Base-by-base conservation (phyloP, 352 stramenopile species). In the Phytopythium chamaehyphon region DNA sequence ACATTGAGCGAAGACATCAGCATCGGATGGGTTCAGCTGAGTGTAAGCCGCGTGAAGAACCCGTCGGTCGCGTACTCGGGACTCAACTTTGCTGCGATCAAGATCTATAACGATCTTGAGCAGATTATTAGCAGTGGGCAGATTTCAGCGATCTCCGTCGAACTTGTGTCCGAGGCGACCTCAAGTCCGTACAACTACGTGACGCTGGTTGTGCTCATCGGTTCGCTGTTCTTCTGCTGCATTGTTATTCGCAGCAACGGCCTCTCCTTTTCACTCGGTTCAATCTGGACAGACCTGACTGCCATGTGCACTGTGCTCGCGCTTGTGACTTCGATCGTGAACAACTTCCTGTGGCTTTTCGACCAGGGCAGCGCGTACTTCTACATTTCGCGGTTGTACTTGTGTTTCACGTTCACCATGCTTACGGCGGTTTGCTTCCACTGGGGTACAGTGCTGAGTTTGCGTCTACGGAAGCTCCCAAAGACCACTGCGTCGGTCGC, bases 351-450 rank as follows among this genome's bases (percentile, higher is more conserved):
- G n/a, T 95, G 84, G 84, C 66, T 79, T 35, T 78, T 93, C 38
- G 51, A 54, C 28, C 76, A 76, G 37, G 70, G 76, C 24, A 86
- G 69, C 53, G 62, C 75, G 18, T 94, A 88, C 62, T 95, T 93
- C 44, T 93, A 93, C 67, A 73, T 95, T 35, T 86, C 83, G 46
- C 70, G 81, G 11, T 62, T 83, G 36, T 86, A 88, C 35, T 45
- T 90, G 40, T 93, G 83, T 65, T 86, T 95, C 55, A 92, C 83
- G 21, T 95, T 93, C 47, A 95, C 85, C 48, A 95, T 95, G 85
- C 67, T 95, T 19, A 86, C 77, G 18, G 82, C 83, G 4, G 85
- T 95, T 51, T 93, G 83, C 56, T 93, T 90, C 50, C 85, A 95
- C 57, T 95, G 85, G 85, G 85, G 76, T 26, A 91, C 83, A 7